phyloP scores from a whole-genome alignment of 2,329 filamentous ascomycete species.

The Orbilia oligospora region DNA sequence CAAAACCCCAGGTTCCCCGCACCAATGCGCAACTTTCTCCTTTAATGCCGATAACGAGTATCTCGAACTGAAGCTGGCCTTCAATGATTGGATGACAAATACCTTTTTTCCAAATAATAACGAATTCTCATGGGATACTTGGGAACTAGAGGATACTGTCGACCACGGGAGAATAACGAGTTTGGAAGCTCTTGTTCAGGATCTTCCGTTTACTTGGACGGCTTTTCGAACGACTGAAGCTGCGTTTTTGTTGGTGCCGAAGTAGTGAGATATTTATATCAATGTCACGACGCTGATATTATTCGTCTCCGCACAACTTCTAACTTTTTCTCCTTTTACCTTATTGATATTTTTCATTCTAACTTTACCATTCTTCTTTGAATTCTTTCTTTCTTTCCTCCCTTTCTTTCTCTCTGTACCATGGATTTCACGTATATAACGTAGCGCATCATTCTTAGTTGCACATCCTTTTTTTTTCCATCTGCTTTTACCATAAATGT shows the following conservation, averaged over 20 bases:
- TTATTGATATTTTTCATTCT: too few species aligned
- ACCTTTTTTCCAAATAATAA: neutral
- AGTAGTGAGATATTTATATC: neutral
- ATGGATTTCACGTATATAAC: neutral
- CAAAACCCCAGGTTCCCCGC: neutral
- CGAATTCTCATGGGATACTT: slow-evolving; percentile 13
- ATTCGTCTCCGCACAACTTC: neutral
- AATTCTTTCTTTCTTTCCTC: neutral
- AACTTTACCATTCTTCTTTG: neutral
- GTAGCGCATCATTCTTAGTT: neutral
- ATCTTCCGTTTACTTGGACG: slow-evolving; percentile 15
- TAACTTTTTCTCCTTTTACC: too few species aligned
- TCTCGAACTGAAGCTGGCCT: neutral
- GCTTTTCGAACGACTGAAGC: slow-evolving; percentile 5
- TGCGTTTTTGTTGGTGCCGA: slow-evolving; percentile 34
- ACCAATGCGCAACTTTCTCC: slow-evolving; percentile 3
- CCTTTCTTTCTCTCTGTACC: neutral
- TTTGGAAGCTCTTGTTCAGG: neutral
- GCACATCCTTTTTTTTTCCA: neutral
- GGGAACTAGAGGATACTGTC: slow-evolving; percentile 5
- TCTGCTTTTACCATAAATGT: neutral
- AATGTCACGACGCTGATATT: too few species aligned
- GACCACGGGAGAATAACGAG: neutral
- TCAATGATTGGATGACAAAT: slow-evolving; percentile 9
- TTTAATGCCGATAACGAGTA: slow-evolving; percentile 20